Evolutionary conservation across 495 filamentous ascomycete species (phyloP), one percentile per base, ranked within the genome.

Genomic region (Hypoxylon rickii): DNA sequence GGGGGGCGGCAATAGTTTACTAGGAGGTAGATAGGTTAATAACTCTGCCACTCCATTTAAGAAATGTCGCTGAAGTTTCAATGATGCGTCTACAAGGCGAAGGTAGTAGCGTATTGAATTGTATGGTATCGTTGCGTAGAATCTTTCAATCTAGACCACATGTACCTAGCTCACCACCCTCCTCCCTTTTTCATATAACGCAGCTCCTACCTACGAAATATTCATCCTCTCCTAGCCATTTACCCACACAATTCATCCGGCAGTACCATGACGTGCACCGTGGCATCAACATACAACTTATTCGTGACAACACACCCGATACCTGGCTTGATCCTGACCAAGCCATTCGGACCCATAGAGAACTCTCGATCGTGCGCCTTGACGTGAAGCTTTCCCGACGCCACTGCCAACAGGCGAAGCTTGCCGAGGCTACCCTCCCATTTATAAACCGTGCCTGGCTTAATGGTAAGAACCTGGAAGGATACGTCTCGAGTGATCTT

Each of bases 321-420:
- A 1, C 66, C 64, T 0, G 67, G 45, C 34, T 54, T 60, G 15
- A 75, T 69, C 44, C 43, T 63, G 17, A 75, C 54, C 44, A 73
- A 53, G 19, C 72, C 73, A 17, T 71, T 61, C 1, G 65, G 63
- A 0, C 75, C 73, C 2, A 76, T 67, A 3, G 44, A 31, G 32
- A 78, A 71, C 34, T 72, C 67, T 3, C 61, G 51, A 3, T 51
- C 56, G 0, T 65, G 69, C 0, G 64, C 37, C 32, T 50, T 57
- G 7, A 76, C 57, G 21, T 48, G 43, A 1, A 72, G 32, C 46
- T 77, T 77, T 1, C 75, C 75, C 0, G 62, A 44, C 2, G 64
- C 66, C 1, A 77, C 34, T 2, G 64, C 69, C 32, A 64, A 71
- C n/a, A 72, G 47, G 8, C 71, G 68, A 2, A 63, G 60, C 47